phyloP scores from a whole-genome alignment of 768 basidiomycete genomes.

The Lactarius sp. region DNA sequence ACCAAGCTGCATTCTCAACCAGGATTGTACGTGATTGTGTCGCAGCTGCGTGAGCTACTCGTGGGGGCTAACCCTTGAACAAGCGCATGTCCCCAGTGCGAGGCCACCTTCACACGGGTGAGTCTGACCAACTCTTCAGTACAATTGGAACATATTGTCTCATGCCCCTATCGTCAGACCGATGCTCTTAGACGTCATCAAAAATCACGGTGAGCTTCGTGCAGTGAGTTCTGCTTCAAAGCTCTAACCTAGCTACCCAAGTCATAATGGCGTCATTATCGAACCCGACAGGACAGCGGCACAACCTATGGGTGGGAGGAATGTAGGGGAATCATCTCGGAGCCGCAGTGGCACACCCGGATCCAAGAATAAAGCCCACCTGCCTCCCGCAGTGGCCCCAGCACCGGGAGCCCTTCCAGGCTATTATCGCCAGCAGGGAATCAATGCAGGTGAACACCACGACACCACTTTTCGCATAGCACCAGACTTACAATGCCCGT shows the following conservation, averaged over 20 bases:
- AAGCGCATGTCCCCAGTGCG: conserved; percentile 75
- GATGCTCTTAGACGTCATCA: conserved; percentile 78
- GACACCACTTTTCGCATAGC: background rate
- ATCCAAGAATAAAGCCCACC: conserved; percentile 33
- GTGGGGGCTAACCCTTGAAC: conserved; percentile 18
- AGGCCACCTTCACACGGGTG: conserved; percentile 75
- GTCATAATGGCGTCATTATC: conserved; percentile 65
- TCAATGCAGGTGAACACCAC: conserved; percentile 38
- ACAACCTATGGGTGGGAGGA: conserved; percentile 27
- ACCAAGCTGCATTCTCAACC: conserved; percentile 73
- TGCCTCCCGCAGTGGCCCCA: conserved; percentile 35
- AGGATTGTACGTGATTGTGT: conserved; percentile 49
- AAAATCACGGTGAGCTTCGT: conserved; percentile 59
- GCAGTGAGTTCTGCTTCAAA: conserved; percentile 14
- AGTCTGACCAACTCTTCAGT: conserved; percentile 30
- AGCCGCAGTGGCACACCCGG: conserved; percentile 51
- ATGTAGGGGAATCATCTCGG: conserved; percentile 36
- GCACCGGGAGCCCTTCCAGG: conserved; percentile 40
- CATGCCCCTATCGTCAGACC: conserved; percentile 42
- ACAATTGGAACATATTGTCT: background rate
- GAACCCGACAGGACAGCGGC: conserved; percentile 39
- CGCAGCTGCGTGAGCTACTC: conserved; percentile 29
- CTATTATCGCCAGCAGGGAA: conserved; percentile 65
- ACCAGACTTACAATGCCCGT: conserved; percentile 4
- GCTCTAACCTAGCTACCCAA: conserved; percentile 26